Conservation (phyloP, 2,329 filamentous ascomycete species). For the Aspergillus melleus region DNA sequence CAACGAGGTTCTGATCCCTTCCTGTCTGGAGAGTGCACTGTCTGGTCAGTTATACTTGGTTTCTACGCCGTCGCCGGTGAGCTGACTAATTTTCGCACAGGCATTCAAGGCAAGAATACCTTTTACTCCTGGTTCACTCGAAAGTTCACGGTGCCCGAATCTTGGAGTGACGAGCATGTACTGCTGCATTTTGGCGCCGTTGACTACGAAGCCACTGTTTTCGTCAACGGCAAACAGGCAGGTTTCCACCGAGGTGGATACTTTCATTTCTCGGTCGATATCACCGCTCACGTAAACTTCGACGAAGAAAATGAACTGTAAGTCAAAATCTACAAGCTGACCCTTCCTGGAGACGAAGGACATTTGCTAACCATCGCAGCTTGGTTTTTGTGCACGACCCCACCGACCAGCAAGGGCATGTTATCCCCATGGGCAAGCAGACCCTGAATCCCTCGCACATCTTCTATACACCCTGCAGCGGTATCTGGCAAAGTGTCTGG, state of each 20-base stretch:
- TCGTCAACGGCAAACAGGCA: slow-evolving; percentile 56
- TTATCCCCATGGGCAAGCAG: slow-evolving; percentile 69
- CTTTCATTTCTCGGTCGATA: slow-evolving; percentile 61
- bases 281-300: slow-evolving; percentile 48
- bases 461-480: slow-evolving; percentile 71
- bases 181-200: slow-evolving; percentile 54
- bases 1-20: slow-evolving; percentile 52
- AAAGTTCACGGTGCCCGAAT: slow-evolving; percentile 47
- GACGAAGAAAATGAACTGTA: slow-evolving; percentile 57
- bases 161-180: slow-evolving; percentile 44
- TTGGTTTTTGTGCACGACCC: slow-evolving; percentile 68
- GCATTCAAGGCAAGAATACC: slow-evolving; percentile 38
- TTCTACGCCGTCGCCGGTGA: background rate
- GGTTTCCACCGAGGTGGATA: slow-evolving; percentile 62
- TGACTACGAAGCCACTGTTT: slow-evolving; percentile 56
- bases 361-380: slow-evolving; percentile 33
- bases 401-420: slow-evolving; percentile 56
- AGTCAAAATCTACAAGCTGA: slow-evolving; percentile 21
- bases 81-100: slow-evolving; percentile 11
- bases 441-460: slow-evolving; percentile 55
- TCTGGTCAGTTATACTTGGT: slow-evolving; percentile 38
- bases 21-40: slow-evolving; percentile 55
- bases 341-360: fast-evolving
- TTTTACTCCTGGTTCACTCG: slow-evolving; percentile 53
- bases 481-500: slow-evolving; percentile 76